Percentiles rank a stretch among this genome's conserved stretches.
Evolutionary conservation across 352 stramenopile species (phyloP).

Genomic region (Phytophthora tentaculata): DNA sequence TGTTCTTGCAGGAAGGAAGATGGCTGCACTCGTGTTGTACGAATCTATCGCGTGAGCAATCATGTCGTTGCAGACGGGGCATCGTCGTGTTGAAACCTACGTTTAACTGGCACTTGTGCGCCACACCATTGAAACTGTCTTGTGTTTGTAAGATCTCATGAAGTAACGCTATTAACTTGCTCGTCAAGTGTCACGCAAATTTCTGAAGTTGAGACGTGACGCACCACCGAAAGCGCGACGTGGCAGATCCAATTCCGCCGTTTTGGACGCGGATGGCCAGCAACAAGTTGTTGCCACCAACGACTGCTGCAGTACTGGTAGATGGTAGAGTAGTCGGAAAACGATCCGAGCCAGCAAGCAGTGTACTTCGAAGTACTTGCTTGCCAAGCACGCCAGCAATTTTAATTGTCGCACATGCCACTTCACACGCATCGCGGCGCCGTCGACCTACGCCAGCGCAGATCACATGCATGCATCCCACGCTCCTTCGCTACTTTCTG

Average conservation of each 20-base stretch:
- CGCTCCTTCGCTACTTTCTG: constrained; percentile 3
- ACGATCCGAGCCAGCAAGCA: constrained; percentile 11
- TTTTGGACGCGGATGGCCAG: constrained; percentile 7
- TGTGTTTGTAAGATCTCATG: neutral
- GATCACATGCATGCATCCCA: constrained; percentile 5
- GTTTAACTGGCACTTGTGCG: constrained; percentile 7
- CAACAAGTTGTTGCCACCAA: too few relatives aligned
- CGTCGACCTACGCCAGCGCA: constrained; percentile 13
- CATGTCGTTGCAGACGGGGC: constrained; percentile 10
- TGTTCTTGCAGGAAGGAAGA: constrained; percentile 8
- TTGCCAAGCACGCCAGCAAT: constrained; percentile 13
- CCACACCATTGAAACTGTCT: constrained; percentile 6
- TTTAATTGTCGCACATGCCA: constrained; percentile 23
- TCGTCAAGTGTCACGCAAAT: constrained; percentile 14
- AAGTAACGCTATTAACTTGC: neutral
- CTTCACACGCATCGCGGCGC: neutral
- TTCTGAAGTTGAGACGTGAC: constrained; percentile 30
- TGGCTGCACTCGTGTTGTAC: constrained; percentile 18
- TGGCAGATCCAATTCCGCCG: constrained; percentile 12
- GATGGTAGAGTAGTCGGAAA: too few relatives aligned
- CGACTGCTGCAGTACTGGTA: too few relatives aligned
- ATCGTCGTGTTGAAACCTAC: constrained; percentile 9
- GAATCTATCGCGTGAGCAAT: constrained; percentile 19
- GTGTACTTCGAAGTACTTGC: too few relatives aligned
- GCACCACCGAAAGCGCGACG: constrained; percentile 27